Evolutionary conservation across 2,329 filamentous ascomycete genomes (phyloP).

Genomic region (Aureobasidium leucospermi): DNA sequence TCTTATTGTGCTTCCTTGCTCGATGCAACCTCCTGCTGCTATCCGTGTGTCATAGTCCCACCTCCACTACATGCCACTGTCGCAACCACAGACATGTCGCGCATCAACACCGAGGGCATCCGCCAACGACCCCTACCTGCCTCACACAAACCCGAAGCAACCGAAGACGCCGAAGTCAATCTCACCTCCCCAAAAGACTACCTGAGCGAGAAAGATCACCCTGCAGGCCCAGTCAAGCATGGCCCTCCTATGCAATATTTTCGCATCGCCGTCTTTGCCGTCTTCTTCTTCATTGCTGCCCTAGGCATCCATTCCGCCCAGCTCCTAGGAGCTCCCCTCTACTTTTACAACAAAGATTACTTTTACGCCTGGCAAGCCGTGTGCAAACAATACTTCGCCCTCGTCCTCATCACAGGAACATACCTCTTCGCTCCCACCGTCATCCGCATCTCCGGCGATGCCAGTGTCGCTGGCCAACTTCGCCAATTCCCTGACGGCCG

Average conservation of each 20-base stretch:
- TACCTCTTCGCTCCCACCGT: conserved; percentile 82
- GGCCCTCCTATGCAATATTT: conserved; percentile 35
- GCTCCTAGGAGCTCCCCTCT: conserved; percentile 64
- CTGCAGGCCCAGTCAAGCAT: conserved; percentile 34
- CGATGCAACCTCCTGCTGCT: background rate
- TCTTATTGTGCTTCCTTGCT: background rate
- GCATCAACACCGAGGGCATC: conserved; percentile 6
- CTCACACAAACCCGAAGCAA: background rate
- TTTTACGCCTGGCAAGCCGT: conserved; percentile 81
- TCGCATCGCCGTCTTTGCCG: conserved; percentile 36
- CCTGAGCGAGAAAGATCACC: conserved; percentile 19
- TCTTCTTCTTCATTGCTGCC: conserved; percentile 40
- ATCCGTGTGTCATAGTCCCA: background rate
- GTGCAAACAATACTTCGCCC: conserved; percentile 76
- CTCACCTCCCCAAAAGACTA: conserved; percentile 3
- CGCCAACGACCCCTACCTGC: background rate
- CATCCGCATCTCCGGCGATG: conserved; percentile 76
- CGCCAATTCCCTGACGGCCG: conserved; percentile 61
- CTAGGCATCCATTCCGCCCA: conserved; percentile 55
- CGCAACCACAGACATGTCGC: conserved; percentile 9
- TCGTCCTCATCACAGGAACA: conserved; percentile 69
- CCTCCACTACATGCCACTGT: background rate
- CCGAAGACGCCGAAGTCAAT: conserved; percentile 7
- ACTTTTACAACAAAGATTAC: conserved; percentile 63
- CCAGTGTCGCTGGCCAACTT: conserved; percentile 69